Evolutionary conservation across 2,329 filamentous ascomycete species (phyloP).

Genomic region (Blastomyces silverae): DNA sequence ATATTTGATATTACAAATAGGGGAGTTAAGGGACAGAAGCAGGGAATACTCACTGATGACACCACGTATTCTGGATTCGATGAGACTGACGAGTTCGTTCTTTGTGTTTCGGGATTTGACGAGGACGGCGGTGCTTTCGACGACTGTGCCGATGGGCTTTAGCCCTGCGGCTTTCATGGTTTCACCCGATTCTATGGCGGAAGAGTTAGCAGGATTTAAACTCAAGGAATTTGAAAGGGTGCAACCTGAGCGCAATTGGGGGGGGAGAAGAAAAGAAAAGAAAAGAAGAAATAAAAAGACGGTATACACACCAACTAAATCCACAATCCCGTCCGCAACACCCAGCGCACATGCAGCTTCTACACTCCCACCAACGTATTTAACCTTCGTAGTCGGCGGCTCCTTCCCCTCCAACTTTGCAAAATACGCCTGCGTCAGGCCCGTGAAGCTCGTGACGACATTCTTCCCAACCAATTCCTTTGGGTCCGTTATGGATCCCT

Average conservation of each 20-base stretch:
- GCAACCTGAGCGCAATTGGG: not conserved
- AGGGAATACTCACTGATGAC: conserved; percentile 61
- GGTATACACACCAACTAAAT: conserved; percentile 73
- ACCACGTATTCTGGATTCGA: conserved; percentile 78
- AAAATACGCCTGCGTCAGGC: conserved; percentile 78
- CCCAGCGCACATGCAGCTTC: conserved; percentile 94
- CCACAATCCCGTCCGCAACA: conserved; percentile 93
- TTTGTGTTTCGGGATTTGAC: conserved; percentile 83
- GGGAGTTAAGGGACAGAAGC: not conserved
- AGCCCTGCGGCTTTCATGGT: conserved; percentile 96
- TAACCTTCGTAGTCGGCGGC: conserved; percentile 63
- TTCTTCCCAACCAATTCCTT: conserved; percentile 84
- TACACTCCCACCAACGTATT: conserved; percentile 92
- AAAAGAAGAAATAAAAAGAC: not conserved
- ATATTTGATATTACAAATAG: conserved; percentile 3
- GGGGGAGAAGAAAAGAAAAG: not conserved
- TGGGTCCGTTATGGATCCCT: conserved; percentile 62
- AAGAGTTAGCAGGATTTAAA: conserved; percentile 14
- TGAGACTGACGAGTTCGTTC: conserved; percentile 74
- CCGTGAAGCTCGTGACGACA: conserved; percentile 91
- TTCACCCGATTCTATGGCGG: conserved; percentile 74
- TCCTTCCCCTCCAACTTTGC: conserved; percentile 58
- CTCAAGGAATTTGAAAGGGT: not conserved
- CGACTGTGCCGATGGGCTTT: conserved; percentile 87
- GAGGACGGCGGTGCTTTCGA: conserved; percentile 78